phyloP scores from a whole-genome alignment of 805 yeast genomes.

The Yarrowia porcina region DNA sequence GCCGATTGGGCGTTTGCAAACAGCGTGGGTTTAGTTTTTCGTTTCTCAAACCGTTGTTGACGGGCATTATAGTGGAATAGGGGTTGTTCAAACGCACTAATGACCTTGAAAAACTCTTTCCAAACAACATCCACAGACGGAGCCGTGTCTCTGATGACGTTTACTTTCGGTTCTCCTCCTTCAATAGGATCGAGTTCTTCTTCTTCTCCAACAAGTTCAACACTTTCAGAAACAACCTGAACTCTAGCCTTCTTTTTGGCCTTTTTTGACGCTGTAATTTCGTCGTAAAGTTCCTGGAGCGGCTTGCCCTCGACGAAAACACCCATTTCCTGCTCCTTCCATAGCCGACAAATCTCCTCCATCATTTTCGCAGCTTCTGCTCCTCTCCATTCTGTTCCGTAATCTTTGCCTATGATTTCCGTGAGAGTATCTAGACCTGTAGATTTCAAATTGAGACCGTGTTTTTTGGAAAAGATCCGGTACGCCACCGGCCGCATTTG shows the following conservation, averaged over 20 bases:
- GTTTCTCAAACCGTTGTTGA: constrained; percentile 56
- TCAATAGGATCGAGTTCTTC: background rate
- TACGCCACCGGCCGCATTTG: constrained; percentile 89
- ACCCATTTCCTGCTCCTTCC: constrained; percentile 91
- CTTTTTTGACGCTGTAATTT: constrained; percentile 40
- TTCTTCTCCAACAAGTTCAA: background rate
- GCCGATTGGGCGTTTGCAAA: constrained; percentile 32
- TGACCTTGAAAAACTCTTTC: constrained; percentile 66
- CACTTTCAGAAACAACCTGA: background rate
- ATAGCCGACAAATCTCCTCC: constrained; percentile 72
- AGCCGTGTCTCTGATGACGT: background rate
- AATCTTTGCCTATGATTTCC: constrained; percentile 66
- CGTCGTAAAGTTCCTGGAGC: constrained; percentile 60
- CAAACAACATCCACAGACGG: constrained; percentile 47
- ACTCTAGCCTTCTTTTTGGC: background rate
- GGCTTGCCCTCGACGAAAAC: constrained; percentile 77
- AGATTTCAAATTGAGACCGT: constrained; percentile 84
- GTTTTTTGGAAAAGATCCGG: constrained; percentile 83
- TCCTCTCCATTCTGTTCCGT: constrained; percentile 85
- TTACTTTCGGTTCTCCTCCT: background rate
- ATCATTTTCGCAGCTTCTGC: constrained; percentile 57
- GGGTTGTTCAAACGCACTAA: constrained; percentile 65
- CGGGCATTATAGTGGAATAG: constrained; percentile 56
- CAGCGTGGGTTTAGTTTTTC: constrained; percentile 28
- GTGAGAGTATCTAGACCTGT: constrained; percentile 75